Conservation (phyloP, 2,329 filamentous ascomycete genomes). For the Aspergillus brasiliensis region DNA sequence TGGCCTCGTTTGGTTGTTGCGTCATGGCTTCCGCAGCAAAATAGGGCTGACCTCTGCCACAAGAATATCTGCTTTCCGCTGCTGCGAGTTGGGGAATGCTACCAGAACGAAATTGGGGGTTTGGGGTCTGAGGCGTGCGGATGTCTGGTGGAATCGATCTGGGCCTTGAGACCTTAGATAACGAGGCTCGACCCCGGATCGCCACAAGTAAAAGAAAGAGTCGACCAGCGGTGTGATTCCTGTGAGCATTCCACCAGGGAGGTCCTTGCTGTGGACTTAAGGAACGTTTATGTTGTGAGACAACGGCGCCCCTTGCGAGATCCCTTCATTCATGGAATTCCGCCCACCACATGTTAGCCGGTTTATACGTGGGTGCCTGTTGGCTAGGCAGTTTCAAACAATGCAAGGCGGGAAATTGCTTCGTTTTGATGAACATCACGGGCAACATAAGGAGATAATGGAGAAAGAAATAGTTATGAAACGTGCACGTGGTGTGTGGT, state of each 20-base stretch:
- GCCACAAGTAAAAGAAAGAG: neutral
- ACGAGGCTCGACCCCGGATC: neutral
- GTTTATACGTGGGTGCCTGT: neutral
- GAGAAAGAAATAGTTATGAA: neutral
- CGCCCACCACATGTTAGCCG: neutral
- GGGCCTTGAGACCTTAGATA: neutral
- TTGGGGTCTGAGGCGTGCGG: neutral
- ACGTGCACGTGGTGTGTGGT: constrained; percentile 13
- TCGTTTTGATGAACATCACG: neutral
- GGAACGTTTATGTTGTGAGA: constrained; percentile 4
- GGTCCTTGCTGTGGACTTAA: constrained; percentile 9
- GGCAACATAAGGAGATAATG: neutral
- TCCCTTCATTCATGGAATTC: neutral
- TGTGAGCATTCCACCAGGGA: neutral
- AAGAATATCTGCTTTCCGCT: no score
- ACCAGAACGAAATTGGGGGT: neutral
- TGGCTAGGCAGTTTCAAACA: neutral
- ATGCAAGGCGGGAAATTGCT: neutral
- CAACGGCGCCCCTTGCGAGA: neutral
- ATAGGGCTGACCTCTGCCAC: neutral
- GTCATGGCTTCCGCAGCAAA: neutral
- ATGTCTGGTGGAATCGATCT: neutral
- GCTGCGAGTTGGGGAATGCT: neutral
- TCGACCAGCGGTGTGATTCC: neutral
- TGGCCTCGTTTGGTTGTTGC: neutral